Conservation (phyloP, 176 grass and related monocot species). For the Metroxylon sagu region DNA sequence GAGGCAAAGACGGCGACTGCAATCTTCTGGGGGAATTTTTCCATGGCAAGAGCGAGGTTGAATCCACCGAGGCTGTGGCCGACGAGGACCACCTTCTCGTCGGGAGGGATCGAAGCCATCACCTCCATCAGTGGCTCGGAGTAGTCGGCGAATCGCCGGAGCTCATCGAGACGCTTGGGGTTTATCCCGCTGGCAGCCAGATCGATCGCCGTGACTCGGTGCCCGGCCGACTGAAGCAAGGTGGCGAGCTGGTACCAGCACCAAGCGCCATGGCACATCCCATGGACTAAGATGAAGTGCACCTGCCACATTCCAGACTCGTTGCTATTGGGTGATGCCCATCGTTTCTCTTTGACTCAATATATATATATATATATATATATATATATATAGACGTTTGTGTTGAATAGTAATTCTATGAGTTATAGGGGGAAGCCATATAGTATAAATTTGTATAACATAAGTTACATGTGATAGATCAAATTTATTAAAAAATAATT, state of each 20-base stretch:
- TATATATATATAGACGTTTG: too few relatives aligned
- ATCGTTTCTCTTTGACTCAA: too few relatives aligned
- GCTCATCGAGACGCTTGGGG: slow-evolving; percentile 35
- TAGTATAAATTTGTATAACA: too few relatives aligned
- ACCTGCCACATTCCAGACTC: too few relatives aligned
- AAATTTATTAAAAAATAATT: too few relatives aligned
- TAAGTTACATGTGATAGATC: too few relatives aligned
- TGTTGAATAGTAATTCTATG: too few relatives aligned
- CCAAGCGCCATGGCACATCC: slow-evolving; percentile 40
- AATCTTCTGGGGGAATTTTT: slow-evolving; percentile 28
- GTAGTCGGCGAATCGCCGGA: slow-evolving; percentile 49
- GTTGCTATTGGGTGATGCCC: too few relatives aligned
- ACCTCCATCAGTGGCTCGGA: slow-evolving; percentile 35
- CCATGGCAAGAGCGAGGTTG: slow-evolving; percentile 37
- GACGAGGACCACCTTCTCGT: slow-evolving; percentile 37
- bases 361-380: too few relatives aligned
- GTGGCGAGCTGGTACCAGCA: slow-evolving; percentile 50
- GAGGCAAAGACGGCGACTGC: slow-evolving; percentile 36
- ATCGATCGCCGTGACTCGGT: slow-evolving; percentile 41
- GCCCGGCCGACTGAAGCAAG: slow-evolving; percentile 18
- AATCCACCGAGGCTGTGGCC: slow-evolving; percentile 48
- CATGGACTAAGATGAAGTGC: slow-evolving; percentile 51
- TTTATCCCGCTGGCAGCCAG: slow-evolving; percentile 33
- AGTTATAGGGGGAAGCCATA: too few relatives aligned
- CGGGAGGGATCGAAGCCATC: not conserved